Evolutionary conservation across 805 yeast species (phyloP), one percentile per base, ranked within the genome.

Genomic region (Vanderwaltozyma tropicalis): DNA sequence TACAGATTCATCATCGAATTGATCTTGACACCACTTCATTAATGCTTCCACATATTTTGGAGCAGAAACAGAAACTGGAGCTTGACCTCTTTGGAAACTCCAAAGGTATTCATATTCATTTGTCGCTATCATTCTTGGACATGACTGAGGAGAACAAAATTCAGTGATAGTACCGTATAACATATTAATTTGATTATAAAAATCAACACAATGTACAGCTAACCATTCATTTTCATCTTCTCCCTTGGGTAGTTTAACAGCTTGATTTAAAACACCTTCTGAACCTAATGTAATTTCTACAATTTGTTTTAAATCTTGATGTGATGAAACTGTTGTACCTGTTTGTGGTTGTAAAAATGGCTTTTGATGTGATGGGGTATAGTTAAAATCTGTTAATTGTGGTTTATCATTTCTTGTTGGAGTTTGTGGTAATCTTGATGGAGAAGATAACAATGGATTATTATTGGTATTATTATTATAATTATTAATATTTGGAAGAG

Each of bases 41-140:
- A 92, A 71, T 41, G 80, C 76, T 59, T 92, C 97, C 33, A 89
- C 92, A 53, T 92, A 92, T 40, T 83, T 94, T 31, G 98, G 96
- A 0, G 99, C 98, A 29, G 88, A 78, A 49, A 92, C 77, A 14
- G 92, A 79, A 8, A 84, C 75, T 0, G 98, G 97, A 43, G 80
- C 76, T 41, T 66, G 61, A 30, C 74, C 65, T 46, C 66, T 67
- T 8, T 83, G 69, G 50, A 88, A 95, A 57, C 89, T 95, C 99
- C 99, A 92, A 42, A 92, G 69, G 55, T 92, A 92, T 61, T 92
- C 98, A 56, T 87, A 89, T 64, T 88, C 96, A 43, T 81, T 92
- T 0, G 97, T 89, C 16, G 99, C 99, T 40, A 84, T 88, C 99
- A 92, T 92, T 41, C 92, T 67, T 2, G 98, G 97, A 58, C 99